A percentile compares a stretch with the other conserved stretches of the same genome.
Evolutionary conservation across 2,329 filamentous ascomycete species (phyloP).

Genomic region (Clonostachys rhizophaga): DNA sequence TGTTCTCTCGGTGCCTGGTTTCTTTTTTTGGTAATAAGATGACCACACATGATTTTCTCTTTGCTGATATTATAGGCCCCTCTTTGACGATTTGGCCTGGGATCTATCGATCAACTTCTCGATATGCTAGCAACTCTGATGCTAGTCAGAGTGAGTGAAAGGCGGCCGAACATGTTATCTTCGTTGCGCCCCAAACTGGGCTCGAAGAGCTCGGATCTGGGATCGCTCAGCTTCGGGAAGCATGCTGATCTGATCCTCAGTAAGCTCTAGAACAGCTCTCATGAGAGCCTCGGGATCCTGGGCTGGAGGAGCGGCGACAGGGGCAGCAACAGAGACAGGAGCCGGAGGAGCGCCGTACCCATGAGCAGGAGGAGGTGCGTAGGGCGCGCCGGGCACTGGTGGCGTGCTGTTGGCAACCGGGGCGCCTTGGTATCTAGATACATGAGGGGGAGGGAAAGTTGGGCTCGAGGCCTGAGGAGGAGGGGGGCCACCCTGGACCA

Average conservation of each 20-base stretch:
- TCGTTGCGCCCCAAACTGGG: constrained; percentile 47
- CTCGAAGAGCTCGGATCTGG: constrained; percentile 75
- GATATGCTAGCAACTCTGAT: constrained; percentile 1
- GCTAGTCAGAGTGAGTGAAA: neutral
- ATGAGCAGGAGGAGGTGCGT: constrained; percentile 36
- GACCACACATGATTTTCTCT: neutral
- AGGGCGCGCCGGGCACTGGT: constrained; percentile 37
- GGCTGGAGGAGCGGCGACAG: constrained; percentile 23
- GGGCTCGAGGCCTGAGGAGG: constrained; percentile 21
- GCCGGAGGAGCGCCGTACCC: constrained; percentile 24
- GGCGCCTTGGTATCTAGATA: constrained; percentile 27
- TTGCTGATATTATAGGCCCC: neutral
- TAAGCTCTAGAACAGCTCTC: constrained; percentile 75
- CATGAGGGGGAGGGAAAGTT: constrained; percentile 17
- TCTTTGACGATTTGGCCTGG: neutral
- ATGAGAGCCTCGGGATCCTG: constrained; percentile 69
- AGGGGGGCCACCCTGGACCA: constrained; percentile 60
- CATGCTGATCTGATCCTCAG: constrained; percentile 74
- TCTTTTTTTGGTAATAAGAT: neutral
- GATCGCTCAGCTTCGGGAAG: constrained; percentile 70
- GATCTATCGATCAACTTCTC: neutral
- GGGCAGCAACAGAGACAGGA: constrained; percentile 21
- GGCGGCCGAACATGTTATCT: constrained; percentile 12
- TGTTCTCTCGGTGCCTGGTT: too few relatives aligned
- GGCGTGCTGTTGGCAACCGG: constrained; percentile 38